A percentile compares a stretch with the other conserved stretches of the same genome.
Evolutionary conservation across 1,284 basidiomycete species (phyloP).

Genomic region (Apiotrichum domesticum): DNA sequence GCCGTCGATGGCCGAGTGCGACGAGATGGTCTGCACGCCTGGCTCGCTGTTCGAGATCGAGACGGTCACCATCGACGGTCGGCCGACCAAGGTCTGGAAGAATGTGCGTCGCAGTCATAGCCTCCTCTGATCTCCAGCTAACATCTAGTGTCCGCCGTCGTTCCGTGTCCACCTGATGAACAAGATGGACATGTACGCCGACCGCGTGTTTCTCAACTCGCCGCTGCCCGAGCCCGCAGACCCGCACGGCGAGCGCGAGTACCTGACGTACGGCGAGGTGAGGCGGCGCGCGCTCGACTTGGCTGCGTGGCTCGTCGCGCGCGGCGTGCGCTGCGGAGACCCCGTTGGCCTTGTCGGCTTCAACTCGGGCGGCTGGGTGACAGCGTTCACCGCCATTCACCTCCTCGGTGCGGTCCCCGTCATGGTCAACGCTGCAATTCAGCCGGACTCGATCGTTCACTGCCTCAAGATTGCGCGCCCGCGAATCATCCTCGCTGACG

Average conservation of each 20-base stretch:
- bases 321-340: slow-evolving; percentile 26
- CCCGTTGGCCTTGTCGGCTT: slow-evolving; percentile 34
- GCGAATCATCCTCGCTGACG: slow-evolving; percentile 30
- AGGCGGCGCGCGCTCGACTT: slow-evolving; percentile 19
- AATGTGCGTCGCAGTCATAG: slow-evolving; percentile 21
- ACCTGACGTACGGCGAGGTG: slow-evolving; percentile 27
- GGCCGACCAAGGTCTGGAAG: slow-evolving; percentile 31
- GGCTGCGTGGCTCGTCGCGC: slow-evolving; percentile 31
- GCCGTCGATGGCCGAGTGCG: slow-evolving; percentile 10
- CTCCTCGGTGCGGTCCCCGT: slow-evolving; percentile 39
- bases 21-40: slow-evolving; percentile 32
- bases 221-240: slow-evolving; percentile 12
- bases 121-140: background rate
- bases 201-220: slow-evolving; percentile 31
- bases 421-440: slow-evolving; percentile 32
- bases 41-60: slow-evolving; percentile 37
- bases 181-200: slow-evolving; percentile 18
- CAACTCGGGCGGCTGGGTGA: slow-evolving; percentile 30
- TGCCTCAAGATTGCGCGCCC: slow-evolving; percentile 27
- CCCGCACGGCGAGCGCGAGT: slow-evolving; percentile 6
- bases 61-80: slow-evolving; percentile 22
- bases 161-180: slow-evolving; percentile 31
- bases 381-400: slow-evolving; percentile 31
- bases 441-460: slow-evolving; percentile 21
- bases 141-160: slow-evolving; percentile 23